Percentiles rank a stretch among this genome's conserved stretches.
These are phyloP conservation scores for Pichia californica DNA, from an alignment of 805 yeast species.

Conservation along the genomic window DNA sequence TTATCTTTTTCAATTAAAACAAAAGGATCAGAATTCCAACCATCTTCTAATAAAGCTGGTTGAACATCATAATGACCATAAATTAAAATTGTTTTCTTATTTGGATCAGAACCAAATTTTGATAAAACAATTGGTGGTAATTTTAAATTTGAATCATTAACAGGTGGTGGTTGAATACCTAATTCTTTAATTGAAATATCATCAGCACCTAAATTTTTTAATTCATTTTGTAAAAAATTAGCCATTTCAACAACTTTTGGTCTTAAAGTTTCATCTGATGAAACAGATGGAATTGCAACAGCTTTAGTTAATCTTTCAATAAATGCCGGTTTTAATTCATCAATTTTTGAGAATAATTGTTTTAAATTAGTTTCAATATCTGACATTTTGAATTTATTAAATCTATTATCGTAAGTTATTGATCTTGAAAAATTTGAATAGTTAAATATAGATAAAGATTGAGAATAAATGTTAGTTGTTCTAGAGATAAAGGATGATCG, in stretches of 20 bases:
- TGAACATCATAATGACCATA: conserved; percentile 99
- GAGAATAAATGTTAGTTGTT: no score
- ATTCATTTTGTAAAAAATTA: conserved; percentile 64
- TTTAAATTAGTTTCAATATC: conserved; percentile 24
- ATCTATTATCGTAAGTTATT: neutral
- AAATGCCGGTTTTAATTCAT: conserved; percentile 68
- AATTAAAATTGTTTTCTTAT: conserved; percentile 80
- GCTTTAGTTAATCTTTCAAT: conserved; percentile 70
- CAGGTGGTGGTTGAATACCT: conserved; percentile 92
- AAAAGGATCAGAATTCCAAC: conserved; percentile 95
- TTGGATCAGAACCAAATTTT: conserved; percentile 73
- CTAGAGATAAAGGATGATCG: no score
- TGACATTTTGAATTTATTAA: conserved; percentile 5
- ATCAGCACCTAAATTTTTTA: conserved; percentile 65
- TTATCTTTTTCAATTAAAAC: conserved; percentile 60
- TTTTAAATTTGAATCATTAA: conserved; percentile 53
- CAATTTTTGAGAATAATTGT: conserved; percentile 52
- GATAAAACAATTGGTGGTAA: conserved; percentile 96
- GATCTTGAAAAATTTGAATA: neutral
- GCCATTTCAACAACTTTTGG: conserved; percentile 90
- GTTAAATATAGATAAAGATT: no score
- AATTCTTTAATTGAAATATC: conserved; percentile 78
- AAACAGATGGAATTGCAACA: conserved; percentile 92
- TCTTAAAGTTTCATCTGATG: conserved; percentile 83
- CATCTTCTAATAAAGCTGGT: conserved; percentile 89